Base-by-base conservation (phyloP, 768 basidiomycete species). In the Russula virescens region DNA sequence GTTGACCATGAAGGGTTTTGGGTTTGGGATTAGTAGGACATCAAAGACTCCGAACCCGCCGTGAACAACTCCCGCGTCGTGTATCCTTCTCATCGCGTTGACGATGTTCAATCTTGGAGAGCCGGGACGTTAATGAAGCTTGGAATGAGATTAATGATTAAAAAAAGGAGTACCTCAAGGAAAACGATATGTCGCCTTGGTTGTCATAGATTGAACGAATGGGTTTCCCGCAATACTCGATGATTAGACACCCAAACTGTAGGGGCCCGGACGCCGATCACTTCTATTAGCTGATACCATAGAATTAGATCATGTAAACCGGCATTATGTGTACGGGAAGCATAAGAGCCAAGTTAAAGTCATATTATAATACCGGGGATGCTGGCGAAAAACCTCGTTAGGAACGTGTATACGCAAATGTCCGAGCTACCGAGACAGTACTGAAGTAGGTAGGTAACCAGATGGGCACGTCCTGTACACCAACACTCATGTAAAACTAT, bases 1-100 rank as follows among this genome's bases (percentile, higher is more conserved):
- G 34, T 62, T 57, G 61, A 62, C 56, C 26, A 62, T 42, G 43
- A 57, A 62, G 6, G 61, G 61, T 19, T 51, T 62, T 23, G 28
- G 14, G 13, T 52, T 51, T 18, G 34, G 26, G n/a, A n/a, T n/a
- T 31, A 62, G 9, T 11, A 57, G 55, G 8, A 52, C 42, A 21
- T 52, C 55, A 31, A 62, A 45, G 16, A 21, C 50, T 40, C 55
- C 55, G 18, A 51, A 51, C 8, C 55, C 61, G 10, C 55, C 61
- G 8, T 57, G 61, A 28, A 57, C 49, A 16, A 62, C 61, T 13
- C 55, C 61, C 4, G 55, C 50, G 34, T 57, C 61, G 49, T 62
- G 55, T 26, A 62, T 57, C 23, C 35, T 45, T 26, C 57, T 45
- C 23, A 52, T 21, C 5, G 28, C 42, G 26, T 46, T 45, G 18